Conservation (phyloP, 176 grass and related monocot species). For the Bonia amplexicaulis region DNA sequence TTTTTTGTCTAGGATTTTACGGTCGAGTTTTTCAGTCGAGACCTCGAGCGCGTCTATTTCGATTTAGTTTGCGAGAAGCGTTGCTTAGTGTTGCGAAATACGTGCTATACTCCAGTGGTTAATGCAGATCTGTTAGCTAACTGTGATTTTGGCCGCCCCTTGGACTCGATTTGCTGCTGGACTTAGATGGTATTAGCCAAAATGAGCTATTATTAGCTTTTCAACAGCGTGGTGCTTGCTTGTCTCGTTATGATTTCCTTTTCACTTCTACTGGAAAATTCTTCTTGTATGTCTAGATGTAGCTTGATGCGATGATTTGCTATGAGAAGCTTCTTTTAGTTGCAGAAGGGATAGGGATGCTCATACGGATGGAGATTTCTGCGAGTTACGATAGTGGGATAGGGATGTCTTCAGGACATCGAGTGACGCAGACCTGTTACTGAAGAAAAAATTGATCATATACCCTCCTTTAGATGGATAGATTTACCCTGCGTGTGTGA, state of each 20-base stretch:
- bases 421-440: background rate
- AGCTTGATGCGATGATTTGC: background rate
- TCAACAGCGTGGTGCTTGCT: background rate
- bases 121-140: background rate
- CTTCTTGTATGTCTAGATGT: background rate
- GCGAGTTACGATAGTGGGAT: background rate
- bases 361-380: background rate
- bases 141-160: background rate
- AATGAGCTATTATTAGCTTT: background rate
- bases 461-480: no score
- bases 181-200: background rate
- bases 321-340: background rate
- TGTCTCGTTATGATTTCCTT: background rate
- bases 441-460: no score
- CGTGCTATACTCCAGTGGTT: background rate
- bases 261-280: background rate
- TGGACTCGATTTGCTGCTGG: background rate
- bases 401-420: background rate
- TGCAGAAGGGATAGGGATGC: background rate
- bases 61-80: background rate
- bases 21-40: background rate
- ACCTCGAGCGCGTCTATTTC: background rate
- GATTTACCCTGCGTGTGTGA: no score
- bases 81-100: background rate
- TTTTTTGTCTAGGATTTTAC: background rate